phyloP scores from a whole-genome alignment of 495 filamentous ascomycete species.

The Penicillium antarcticum region DNA sequence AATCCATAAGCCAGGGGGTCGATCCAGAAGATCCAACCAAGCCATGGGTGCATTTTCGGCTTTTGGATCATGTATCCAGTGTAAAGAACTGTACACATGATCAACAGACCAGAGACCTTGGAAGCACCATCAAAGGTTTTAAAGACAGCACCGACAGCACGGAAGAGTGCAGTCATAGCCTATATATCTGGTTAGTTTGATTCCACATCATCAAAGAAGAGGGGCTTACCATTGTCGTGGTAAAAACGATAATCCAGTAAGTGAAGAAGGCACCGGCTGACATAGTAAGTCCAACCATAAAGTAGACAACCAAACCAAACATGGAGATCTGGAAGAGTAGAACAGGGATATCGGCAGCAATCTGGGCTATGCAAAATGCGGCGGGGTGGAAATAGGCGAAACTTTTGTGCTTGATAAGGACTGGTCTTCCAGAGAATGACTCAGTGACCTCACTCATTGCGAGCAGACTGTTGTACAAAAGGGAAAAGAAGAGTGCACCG shows the following conservation, averaged over 20 bases:
- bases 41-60: slow-evolving; percentile 69
- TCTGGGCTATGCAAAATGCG: slow-evolving; percentile 68
- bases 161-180: slow-evolving; percentile 51
- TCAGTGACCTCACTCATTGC: slow-evolving; percentile 70
- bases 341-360: slow-evolving; percentile 66
- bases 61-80: slow-evolving; percentile 59
- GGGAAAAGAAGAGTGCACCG: slow-evolving; percentile 64
- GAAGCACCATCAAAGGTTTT: slow-evolving; percentile 51
- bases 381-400: slow-evolving; percentile 75
- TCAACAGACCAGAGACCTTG: slow-evolving; percentile 49
- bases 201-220: background rate
- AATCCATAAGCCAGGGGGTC: slow-evolving; percentile 74
- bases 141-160: slow-evolving; percentile 48
- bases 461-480: slow-evolving; percentile 71
- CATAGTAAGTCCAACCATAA: slow-evolving; percentile 56
- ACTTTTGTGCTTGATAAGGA: slow-evolving; percentile 71
- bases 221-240: slow-evolving; percentile 28
- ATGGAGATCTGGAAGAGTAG: slow-evolving; percentile 61
- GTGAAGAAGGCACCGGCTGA: slow-evolving; percentile 53
- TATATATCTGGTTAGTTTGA: slow-evolving; percentile 4
- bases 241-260: slow-evolving; percentile 46
- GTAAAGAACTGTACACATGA: slow-evolving; percentile 51
- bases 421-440: slow-evolving; percentile 64
- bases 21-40: slow-evolving; percentile 70
- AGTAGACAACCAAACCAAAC: slow-evolving; percentile 71